Percentiles rank a stretch among this genome's conserved stretches.
Evolutionary conservation across 805 yeast species (phyloP).

Genomic region (Pichia manshurica): DNA sequence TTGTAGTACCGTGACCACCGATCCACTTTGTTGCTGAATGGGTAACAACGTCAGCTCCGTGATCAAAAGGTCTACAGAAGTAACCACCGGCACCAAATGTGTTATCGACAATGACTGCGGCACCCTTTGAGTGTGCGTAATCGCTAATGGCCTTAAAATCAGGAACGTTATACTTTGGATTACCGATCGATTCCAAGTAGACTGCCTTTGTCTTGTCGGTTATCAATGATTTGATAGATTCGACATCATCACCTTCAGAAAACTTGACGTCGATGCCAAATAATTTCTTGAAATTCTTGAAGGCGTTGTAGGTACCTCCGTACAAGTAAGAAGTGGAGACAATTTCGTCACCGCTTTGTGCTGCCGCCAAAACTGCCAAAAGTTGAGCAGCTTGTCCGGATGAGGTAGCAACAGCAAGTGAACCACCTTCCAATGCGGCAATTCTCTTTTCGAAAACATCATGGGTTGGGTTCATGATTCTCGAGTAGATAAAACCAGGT

Average conservation of each 20-base stretch:
- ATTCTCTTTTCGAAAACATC: conserved; percentile 88
- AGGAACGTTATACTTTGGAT: conserved; percentile 89
- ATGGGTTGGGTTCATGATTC: conserved; percentile 89
- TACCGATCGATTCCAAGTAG: conserved; percentile 85
- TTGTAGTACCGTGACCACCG: conserved; percentile 94
- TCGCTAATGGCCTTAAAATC: conserved; percentile 74
- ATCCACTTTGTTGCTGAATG: conserved; percentile 98
- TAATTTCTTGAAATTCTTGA: conserved; percentile 79
- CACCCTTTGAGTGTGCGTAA: conserved; percentile 78
- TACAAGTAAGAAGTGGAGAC: conserved; percentile 81
- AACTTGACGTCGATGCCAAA: conserved; percentile 82
- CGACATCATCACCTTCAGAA: conserved; percentile 73
- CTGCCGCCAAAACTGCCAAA: conserved; percentile 73
- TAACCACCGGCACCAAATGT: conserved; percentile 97
- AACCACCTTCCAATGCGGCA: conserved; percentile 90
- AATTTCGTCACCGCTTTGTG: conserved; percentile 85
- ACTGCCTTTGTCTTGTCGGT: conserved; percentile 87
- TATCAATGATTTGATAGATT: conserved; percentile 63
- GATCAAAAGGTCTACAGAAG: conserved; percentile 75
- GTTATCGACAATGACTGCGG: conserved; percentile 90
- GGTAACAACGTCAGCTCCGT: conserved; percentile 86
- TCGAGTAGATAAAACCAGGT: conserved; percentile 81
- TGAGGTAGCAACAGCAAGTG: conserved; percentile 80
- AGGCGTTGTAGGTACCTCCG: conserved; percentile 96
- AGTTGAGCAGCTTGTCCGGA: conserved; percentile 98